Evolutionary conservation across 768 basidiomycete species (phyloP), one percentile per base, ranked within the genome.

Genomic region (Mycena maculata): DNA sequence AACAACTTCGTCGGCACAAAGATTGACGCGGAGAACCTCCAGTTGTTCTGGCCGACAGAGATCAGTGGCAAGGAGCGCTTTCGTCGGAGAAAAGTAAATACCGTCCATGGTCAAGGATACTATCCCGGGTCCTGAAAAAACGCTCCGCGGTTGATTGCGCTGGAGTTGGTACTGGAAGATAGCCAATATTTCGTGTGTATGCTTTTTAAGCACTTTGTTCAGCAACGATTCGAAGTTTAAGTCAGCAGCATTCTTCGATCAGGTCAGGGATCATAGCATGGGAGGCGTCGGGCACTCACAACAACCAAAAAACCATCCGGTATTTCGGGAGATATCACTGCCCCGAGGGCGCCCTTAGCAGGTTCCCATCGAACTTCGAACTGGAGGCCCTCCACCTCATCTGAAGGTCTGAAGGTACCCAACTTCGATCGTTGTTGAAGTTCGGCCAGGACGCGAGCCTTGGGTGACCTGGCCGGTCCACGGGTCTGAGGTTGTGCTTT

Each of bases 301-400:
- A 95, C 82, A 33, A 68, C 76, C 42, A 92, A 77, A 48, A 82
- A 78, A 9, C 81, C 80, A 4, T 80, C 72, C 1, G 80, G 74
- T 18, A 89, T 73, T 22, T 84, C 84, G 11, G 80, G 76, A 25
- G 87, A 80, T 31, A 93, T 78, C 23, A 77, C 74, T 23, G 89
- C 86, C 4, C 90, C 92, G 22, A 92, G 80, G 16, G 92, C 90
- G 25, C 86, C 85, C 65, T 85, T 83, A 47, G 88, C 86, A 3
- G 93, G 89, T 72, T 92, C 89, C 95, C 95, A 98, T 57, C 81
- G 82, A 15, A 92, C 89, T n/a, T 85, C 79, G 56, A 96, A 89
- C 31, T 80, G 83, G 48, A 92, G 78, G 47, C 85, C 85, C 75
- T 96, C 90, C 1, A 94, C 87, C 66, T 92, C 86, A 73, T 96